These are phyloP conservation scores for Stemphylium lycopersici DNA, from an alignment of 2,329 filamentous ascomycete species.

Conservation along the genomic window DNA sequence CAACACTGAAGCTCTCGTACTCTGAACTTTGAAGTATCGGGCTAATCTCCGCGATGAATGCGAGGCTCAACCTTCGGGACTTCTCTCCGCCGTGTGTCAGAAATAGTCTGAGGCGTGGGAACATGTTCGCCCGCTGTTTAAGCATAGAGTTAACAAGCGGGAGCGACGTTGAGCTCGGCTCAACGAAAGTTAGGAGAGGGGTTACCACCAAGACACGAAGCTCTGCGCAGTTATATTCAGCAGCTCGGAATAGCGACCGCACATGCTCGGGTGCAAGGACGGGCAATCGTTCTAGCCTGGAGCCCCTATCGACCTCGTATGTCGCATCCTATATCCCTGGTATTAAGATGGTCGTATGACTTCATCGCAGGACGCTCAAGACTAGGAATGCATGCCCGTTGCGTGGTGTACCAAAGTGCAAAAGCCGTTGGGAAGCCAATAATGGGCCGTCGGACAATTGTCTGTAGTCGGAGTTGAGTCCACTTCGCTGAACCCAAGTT, in stretches of 20 bases:
- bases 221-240: not conserved
- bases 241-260: too few species aligned
- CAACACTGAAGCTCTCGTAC: too few species aligned
- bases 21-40: too few species aligned
- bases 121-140: not conserved
- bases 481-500: not conserved
- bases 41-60: too few species aligned
- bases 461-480: not conserved
- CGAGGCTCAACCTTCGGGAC: too few species aligned
- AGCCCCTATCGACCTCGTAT: not conserved
- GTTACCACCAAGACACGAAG: not conserved
- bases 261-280: too few species aligned
- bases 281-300: too few species aligned
- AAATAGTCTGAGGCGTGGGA: too few species aligned
- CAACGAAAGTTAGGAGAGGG: not conserved
- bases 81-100: too few species aligned
- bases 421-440: not conserved
- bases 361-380: not conserved
- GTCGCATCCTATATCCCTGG: not conserved
- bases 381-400: not conserved
- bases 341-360: not conserved
- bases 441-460: not conserved
- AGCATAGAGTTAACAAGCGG: constrained; percentile 2
- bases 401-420: not conserved
- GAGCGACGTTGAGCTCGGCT: constrained; percentile 1